phyloP scores from a whole-genome alignment of 495 filamentous ascomycete species.

The Physcia stellaris region DNA sequence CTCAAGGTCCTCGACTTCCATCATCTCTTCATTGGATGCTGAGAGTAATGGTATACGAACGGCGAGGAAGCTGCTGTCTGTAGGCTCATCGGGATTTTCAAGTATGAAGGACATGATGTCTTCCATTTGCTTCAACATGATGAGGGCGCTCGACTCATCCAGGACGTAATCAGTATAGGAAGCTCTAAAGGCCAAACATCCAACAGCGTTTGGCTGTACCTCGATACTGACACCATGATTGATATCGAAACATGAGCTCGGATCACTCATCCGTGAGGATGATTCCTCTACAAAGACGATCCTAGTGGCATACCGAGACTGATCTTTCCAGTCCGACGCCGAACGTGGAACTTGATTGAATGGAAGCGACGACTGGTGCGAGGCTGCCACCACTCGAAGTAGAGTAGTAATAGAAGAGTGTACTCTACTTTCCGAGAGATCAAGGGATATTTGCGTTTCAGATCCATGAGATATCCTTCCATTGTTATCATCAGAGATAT shows the following conservation, averaged over 20 bases:
- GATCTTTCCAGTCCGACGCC: too few species aligned
- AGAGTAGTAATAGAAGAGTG: too few species aligned
- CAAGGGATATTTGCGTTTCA: too few species aligned
- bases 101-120: slow-evolving; percentile 18
- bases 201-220: slow-evolving; percentile 13
- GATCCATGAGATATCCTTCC: too few species aligned
- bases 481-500: too few species aligned
- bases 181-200: slow-evolving; percentile 16
- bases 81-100: slow-evolving; percentile 15
- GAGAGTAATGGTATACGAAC: slow-evolving; percentile 20
- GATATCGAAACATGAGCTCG: slow-evolving; percentile 16
- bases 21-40: slow-evolving; percentile 19
- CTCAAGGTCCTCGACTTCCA: slow-evolving; percentile 13
- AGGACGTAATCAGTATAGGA: slow-evolving; percentile 16
- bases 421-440: too few species aligned
- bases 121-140: slow-evolving; percentile 23
- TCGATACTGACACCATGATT: slow-evolving; percentile 20
- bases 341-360: too few species aligned
- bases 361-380: too few species aligned
- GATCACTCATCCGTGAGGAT: too few species aligned
- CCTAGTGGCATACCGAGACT: too few species aligned
- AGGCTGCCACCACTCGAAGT: too few species aligned
- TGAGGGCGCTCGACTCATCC: slow-evolving; percentile 11
- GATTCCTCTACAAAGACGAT: too few species aligned
- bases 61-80: slow-evolving; percentile 11